phyloP scores from a whole-genome alignment of 116 monocot species.

The Zostera marina region DNA sequence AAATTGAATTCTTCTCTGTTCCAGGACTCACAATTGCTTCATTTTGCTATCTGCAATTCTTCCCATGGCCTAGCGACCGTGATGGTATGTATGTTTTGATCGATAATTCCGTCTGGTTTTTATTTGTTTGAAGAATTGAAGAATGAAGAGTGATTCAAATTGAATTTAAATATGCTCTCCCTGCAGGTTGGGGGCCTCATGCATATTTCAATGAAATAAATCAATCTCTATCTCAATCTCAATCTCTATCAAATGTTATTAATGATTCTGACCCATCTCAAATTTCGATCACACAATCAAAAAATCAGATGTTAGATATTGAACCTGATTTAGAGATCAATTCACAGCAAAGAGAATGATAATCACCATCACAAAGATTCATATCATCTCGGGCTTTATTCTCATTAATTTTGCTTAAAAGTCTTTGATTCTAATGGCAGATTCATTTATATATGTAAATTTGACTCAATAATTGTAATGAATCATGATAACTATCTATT shows the following conservation, averaged over 20 bases:
- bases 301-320: slow-evolving; percentile 6
- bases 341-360: slow-evolving; percentile 8
- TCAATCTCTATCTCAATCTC: no score
- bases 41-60: slow-evolving; percentile 35
- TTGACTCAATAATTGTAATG: no score
- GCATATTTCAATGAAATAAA: slow-evolving; percentile 11
- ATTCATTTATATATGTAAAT: no score
- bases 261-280: neutral
- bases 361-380: no score
- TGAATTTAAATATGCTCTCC: neutral
- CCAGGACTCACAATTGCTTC: slow-evolving; percentile 26
- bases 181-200: slow-evolving; percentile 23
- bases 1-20: neutral
- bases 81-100: slow-evolving; percentile 18
- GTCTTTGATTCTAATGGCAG: no score
- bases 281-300: neutral
- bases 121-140: neutral
- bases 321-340: neutral
- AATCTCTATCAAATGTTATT: neutral
- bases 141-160: neutral
- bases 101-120: neutral
- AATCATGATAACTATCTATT: no score
- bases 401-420: no score
- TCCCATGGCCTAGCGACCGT: slow-evolving; percentile 14
- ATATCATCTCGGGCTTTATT: no score